These are phyloP conservation scores for Ambrosia hybrid DNA, from an alignment of 140 eudicot species.

Conservation along the genomic window DNA sequence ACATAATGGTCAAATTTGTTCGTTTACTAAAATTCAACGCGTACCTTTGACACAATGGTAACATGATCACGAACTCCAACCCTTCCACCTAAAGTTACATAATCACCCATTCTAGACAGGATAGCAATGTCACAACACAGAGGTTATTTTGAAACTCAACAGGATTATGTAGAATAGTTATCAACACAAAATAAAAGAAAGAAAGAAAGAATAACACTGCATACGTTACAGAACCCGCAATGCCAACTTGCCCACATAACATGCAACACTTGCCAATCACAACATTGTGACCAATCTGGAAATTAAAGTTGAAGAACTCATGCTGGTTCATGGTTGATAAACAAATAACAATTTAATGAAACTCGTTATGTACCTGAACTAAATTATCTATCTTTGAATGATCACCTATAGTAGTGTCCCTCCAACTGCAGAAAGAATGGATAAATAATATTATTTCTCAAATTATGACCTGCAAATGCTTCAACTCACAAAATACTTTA, in stretches of 20 bases:
- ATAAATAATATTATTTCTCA: conserved; percentile 20
- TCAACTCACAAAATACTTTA: not conserved
- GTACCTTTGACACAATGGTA: conserved; percentile 70
- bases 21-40: not conserved
- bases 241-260: conserved; percentile 93
- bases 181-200: not conserved
- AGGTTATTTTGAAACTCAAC: not conserved
- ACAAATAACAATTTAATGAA: conserved; percentile 1
- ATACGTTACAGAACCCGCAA: conserved; percentile 93
- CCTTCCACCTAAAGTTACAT: conserved; percentile 84
- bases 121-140: not conserved
- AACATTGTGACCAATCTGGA: conserved; percentile 94
- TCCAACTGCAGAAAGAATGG: conserved; percentile 66
- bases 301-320: conserved; percentile 22
- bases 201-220: conserved; percentile 1
- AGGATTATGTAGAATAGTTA: not conserved
- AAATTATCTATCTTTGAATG: conserved; percentile 85
- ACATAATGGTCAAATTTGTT: not conserved
- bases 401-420: conserved; percentile 87
- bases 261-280: conserved; percentile 76
- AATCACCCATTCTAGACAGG: conserved; percentile 66
- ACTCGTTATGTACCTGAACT: conserved; percentile 60
- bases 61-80: conserved; percentile 91
- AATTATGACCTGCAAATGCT: not conserved
- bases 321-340: not conserved